Conservation (phyloP, 1,284 basidiomycete genomes). For the Trametes pubescens region DNA sequence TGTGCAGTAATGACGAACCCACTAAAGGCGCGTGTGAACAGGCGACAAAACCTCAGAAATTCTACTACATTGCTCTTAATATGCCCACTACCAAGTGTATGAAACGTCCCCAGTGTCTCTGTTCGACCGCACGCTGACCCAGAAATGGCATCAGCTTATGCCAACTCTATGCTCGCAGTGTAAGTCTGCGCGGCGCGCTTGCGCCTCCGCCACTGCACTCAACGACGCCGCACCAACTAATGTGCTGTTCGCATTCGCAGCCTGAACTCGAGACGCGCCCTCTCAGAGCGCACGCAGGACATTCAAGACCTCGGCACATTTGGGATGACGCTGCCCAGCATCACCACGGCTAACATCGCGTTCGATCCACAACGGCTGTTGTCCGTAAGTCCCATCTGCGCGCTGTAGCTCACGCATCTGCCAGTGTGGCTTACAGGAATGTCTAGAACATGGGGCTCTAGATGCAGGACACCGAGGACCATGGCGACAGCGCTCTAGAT, state of each 20-base stretch:
- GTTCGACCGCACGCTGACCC: neutral
- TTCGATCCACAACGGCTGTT: neutral
- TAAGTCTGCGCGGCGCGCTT: neutral
- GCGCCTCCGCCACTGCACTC: no score
- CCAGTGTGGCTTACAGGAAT: neutral
- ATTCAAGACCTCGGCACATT: slow-evolving; percentile 1
- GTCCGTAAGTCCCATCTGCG: neutral
- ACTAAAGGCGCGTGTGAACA: neutral
- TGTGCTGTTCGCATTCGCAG: neutral
- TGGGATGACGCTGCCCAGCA: neutral
- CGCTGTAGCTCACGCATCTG: no score
- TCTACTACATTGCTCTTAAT: neutral
- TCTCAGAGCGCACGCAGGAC: neutral
- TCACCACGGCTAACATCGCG: neutral
- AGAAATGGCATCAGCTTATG: neutral
- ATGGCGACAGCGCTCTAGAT: no score
- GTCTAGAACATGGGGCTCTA: no score
- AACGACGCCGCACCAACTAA: neutral
- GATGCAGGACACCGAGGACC: no score
- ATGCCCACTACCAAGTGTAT: neutral
- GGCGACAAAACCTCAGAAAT: neutral
- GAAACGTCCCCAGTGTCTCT: neutral
- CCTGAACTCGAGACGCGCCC: slow-evolving; percentile 3
- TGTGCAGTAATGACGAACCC: neutral
- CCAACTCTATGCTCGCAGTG: neutral